These are phyloP conservation scores for Ophiostoma angusticollis DNA, from an alignment of 2,329 filamentous ascomycete genomes.

Conservation along the genomic window DNA sequence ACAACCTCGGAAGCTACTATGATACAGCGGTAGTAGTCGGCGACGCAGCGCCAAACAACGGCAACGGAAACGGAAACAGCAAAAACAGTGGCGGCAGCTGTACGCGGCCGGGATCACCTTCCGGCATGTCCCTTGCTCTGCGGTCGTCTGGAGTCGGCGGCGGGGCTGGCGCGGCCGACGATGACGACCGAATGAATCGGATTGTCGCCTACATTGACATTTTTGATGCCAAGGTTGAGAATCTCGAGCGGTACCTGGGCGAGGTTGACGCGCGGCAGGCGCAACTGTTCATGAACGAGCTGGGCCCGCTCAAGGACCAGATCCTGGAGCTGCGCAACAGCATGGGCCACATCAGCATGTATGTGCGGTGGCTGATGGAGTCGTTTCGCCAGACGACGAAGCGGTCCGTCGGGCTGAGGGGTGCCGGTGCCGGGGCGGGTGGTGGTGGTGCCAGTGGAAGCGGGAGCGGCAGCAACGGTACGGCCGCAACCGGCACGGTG, in stretches of 20 bases:
- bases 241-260: conserved; percentile 41
- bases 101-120: not conserved
- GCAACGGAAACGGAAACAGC: too few species aligned
- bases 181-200: conserved; percentile 24
- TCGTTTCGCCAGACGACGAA: conserved; percentile 12
- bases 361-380: conserved; percentile 44
- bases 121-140: not conserved
- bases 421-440: not conserved
- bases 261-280: conserved; percentile 48
- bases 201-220: conserved; percentile 33
- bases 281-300: conserved; percentile 49
- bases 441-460: conserved; percentile 1
- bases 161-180: conserved; percentile 10
- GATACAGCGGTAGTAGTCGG: not conserved
- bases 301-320: conserved; percentile 48
- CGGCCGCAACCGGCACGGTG: not conserved
- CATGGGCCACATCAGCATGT: conserved; percentile 45
- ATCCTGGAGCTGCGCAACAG: conserved; percentile 47
- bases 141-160: not conserved
- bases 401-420: conserved; percentile 6
- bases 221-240: conserved; percentile 43
- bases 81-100: not conserved
- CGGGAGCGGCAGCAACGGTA: not conserved
- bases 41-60: not conserved
- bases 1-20: not conserved